phyloP scores from a whole-genome alignment of 192 early-diverging fungal genomes.

The Backusella parvicylindrica region DNA sequence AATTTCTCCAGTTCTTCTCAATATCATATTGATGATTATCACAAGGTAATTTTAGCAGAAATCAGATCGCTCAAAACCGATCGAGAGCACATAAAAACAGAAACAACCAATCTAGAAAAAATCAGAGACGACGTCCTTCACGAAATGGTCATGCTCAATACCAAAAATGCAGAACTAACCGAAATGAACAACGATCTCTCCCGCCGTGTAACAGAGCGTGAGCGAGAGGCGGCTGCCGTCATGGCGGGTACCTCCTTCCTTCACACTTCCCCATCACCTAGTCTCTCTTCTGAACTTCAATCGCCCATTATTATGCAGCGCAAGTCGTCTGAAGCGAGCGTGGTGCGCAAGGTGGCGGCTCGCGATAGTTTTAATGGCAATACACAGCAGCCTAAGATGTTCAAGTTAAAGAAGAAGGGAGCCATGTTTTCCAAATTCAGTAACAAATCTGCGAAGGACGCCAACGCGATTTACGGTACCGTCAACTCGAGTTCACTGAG shows the following conservation, averaged over 20 bases:
- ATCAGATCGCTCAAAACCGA: conserved; percentile 46
- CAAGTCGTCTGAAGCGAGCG: conserved; percentile 22
- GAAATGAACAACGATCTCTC: conserved; percentile 56
- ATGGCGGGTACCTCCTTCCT: conserved; percentile 38
- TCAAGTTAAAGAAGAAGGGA: conserved; percentile 52
- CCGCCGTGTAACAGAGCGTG: conserved; percentile 30
- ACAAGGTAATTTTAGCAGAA: conserved; percentile 40
- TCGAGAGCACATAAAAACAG: conserved; percentile 39
- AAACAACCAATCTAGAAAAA: conserved; percentile 40
- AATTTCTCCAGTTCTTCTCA: not conserved
- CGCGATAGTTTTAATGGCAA: conserved; percentile 37
- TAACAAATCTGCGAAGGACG: not conserved
- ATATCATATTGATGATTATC: conserved; percentile 35
- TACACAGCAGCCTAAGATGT: conserved; percentile 43
- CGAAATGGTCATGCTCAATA: conserved; percentile 48
- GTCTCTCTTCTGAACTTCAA: conserved; percentile 14
- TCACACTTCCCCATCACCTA: conserved; percentile 17
- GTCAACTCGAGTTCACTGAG: not conserved
- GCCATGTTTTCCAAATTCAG: conserved; percentile 35
- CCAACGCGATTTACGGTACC: not conserved
- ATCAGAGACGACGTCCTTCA: conserved; percentile 49
- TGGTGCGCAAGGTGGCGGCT: conserved; percentile 18
- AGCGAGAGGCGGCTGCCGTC: conserved; percentile 35
- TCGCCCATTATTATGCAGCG: conserved; percentile 13
- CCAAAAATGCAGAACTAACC: conserved; percentile 50